Percentiles rank a stretch among this genome's conserved stretches.
These are phyloP conservation scores for Pythium sp. DNA, from an alignment of 352 stramenopile species.

Conservation along the genomic window DNA sequence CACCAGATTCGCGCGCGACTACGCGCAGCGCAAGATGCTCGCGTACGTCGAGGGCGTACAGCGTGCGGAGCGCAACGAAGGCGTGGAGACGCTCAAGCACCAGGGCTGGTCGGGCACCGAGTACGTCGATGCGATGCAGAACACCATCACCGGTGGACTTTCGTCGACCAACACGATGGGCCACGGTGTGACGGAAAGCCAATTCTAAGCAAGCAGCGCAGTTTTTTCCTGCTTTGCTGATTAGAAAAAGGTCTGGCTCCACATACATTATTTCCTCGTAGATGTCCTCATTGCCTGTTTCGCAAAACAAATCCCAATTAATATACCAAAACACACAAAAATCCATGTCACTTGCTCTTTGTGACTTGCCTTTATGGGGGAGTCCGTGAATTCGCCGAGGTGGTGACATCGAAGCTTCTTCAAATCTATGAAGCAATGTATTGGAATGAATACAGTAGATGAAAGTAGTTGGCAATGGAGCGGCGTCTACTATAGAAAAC, in stretches of 20 bases:
- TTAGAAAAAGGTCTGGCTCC: not conserved
- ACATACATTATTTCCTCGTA: conserved; percentile 12
- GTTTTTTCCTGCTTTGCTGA: not conserved
- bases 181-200: conserved; percentile 95
- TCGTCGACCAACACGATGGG: conserved; percentile 97
- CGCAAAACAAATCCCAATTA: not conserved
- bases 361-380: not conserved
- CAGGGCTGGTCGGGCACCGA: conserved; percentile 98
- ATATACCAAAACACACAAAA: not conserved
- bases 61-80: conserved; percentile 91
- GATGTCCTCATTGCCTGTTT: not conserved
- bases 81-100: conserved; percentile 96
- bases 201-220: conserved; percentile 81
- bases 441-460: too few relatives aligned
- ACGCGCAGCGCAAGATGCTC: conserved; percentile 89
- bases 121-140: conserved; percentile 95
- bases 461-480: too few relatives aligned
- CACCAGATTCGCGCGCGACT: conserved; percentile 92
- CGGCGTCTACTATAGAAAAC: too few relatives aligned
- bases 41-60: conserved; percentile 98
- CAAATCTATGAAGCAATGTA: too few relatives aligned
- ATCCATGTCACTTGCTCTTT: not conserved
- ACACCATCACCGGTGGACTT: conserved; percentile 93
- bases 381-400: not conserved
- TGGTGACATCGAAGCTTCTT: too few relatives aligned